phyloP scores from a whole-genome alignment of 148 eudicot species.

The Camellia granthamiana region DNA sequence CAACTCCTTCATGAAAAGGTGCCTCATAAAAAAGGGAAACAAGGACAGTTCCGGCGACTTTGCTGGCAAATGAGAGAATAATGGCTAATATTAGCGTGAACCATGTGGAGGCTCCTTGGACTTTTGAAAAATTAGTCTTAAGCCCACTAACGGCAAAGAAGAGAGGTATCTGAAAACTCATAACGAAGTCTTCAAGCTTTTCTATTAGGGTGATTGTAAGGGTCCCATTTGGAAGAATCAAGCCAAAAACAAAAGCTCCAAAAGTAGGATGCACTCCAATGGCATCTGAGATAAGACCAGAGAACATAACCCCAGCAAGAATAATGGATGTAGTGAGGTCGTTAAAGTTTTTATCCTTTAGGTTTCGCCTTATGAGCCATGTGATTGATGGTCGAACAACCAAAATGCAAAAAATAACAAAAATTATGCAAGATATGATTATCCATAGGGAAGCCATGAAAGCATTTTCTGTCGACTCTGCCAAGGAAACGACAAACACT shows the following conservation, averaged over 20 bases:
- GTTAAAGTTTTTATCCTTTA: conserved; percentile 47
- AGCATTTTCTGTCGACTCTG: conserved; percentile 21
- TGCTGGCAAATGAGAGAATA: conserved; percentile 31
- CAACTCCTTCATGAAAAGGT: conserved; percentile 46
- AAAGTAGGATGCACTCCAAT: conserved; percentile 67
- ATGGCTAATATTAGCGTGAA: conserved; percentile 24
- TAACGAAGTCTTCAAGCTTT: conserved; percentile 62
- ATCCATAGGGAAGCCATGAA: conserved; percentile 23
- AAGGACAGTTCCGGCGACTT: conserved; percentile 40
- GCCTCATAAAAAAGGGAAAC: conserved; percentile 37
- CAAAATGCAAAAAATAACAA: conserved; percentile 40
- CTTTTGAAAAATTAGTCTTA: conserved; percentile 33
- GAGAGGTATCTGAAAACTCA: conserved; percentile 54
- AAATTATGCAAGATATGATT: conserved; percentile 32
- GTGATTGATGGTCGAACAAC: conserved; percentile 36
- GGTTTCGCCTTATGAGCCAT: conserved; percentile 48
- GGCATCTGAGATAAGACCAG: conserved; percentile 62
- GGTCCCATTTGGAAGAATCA: conserved; percentile 62
- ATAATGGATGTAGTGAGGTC: conserved; percentile 53
- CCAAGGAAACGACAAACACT: conserved; percentile 53
- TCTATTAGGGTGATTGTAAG: conserved; percentile 49
- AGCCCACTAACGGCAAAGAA: conserved; percentile 61
- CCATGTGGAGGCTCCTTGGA: conserved; percentile 27
- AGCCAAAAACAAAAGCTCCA: conserved; percentile 64
- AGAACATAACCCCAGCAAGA: conserved; percentile 54